Base-by-base conservation (phyloP, 164 flowering plant species). In the Akebia trifoliata region DNA sequence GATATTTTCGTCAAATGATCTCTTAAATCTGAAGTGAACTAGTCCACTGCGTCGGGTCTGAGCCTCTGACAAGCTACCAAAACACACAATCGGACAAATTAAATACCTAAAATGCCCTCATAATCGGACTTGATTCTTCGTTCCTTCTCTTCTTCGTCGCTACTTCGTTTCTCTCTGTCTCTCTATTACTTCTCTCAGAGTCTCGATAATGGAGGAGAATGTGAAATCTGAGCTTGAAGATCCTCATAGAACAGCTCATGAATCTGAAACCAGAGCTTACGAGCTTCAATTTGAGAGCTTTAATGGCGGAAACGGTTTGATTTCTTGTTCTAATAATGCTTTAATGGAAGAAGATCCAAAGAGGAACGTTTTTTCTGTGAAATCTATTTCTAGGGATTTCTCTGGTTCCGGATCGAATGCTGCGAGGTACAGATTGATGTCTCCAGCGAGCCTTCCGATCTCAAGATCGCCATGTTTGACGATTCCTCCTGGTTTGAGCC, bases 371-470 rank as follows among this genome's bases (percentile, higher is more conserved):
- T 46, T 63, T 31, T 25, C 50, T n/a, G 29, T 42, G 18, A 54
- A 34, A 55, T 36, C 36, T 25, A 67, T 53, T 39, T 43, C 25
- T 11, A 40, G 63, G 24, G 32, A 17, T 4, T 35, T 36, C 9
- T 49, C 59, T 4, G 31, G 37, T 34, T 35, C 26, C 37, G 77
- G 78, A 61, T 72, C 74, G 34, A 62, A 42, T 58, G 56, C 73
- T 29, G 81, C 78, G 29, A 75, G 72, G 76, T 93, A 93, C 71
- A 84, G 83, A 79, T 74, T 81, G 40, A 78, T 93, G 90, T 84
- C 97, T 0, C 98, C 98, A 20, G 97, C 95, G 14, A 82, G 81
- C 68, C 82, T 93, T 8, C 95, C 97, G 79, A 93, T 92, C 81
- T 73, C 94, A 8, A 62, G 98, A 65, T 77, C 94, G 10, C 48